Percentiles rank a stretch among this genome's conserved stretches.
Evolutionary conservation across 1,284 basidiomycete species (phyloP).

Genomic region (Fomitopsis palustris): DNA sequence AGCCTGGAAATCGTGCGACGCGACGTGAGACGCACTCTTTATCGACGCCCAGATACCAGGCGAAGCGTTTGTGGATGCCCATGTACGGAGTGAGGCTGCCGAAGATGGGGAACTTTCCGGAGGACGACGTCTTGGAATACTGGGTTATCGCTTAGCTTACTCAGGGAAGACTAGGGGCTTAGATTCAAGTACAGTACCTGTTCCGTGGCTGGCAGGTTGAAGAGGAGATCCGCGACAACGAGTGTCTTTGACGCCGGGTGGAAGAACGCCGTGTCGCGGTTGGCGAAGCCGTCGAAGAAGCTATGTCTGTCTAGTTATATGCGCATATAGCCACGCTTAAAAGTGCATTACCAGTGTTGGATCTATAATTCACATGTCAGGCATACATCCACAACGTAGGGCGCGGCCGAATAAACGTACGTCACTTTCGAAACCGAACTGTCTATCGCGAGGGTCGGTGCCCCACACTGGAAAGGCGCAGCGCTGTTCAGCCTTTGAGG

Average conservation of each 20-base stretch:
- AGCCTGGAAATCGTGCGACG: background rate
- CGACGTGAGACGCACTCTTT: slow-evolving; percentile 48
- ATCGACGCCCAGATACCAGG: slow-evolving; percentile 50
- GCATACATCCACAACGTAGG: background rate
- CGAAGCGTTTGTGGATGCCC: slow-evolving; percentile 54
- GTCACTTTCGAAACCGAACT: slow-evolving; percentile 84
- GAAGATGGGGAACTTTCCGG: slow-evolving; percentile 44
- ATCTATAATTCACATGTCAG: slow-evolving; percentile 39
- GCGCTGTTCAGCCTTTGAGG: background rate
- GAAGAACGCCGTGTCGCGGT: slow-evolving; percentile 88
- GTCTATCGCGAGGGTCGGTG: slow-evolving; percentile 51
- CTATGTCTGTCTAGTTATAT: slow-evolving; percentile 32
- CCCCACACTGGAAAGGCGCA: background rate
- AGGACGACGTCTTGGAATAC: slow-evolving; percentile 52
- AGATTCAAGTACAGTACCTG: slow-evolving; percentile 49
- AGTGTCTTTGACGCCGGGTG: slow-evolving; percentile 78
- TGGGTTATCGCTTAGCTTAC: slow-evolving; percentile 8
- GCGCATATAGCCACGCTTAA: background rate
- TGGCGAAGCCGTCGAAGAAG: slow-evolving; percentile 80
- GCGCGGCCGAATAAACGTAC: slow-evolving; percentile 34
- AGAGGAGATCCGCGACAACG: slow-evolving; percentile 80
- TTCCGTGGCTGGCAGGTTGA: slow-evolving; percentile 87
- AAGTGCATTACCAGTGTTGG: slow-evolving; percentile 48
- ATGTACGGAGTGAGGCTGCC: slow-evolving; percentile 55
- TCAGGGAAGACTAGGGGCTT: too few species aligned